These are phyloP conservation scores for Vitellaria paradoxa DNA, from an alignment of 179 eudicot species.

Conservation along the genomic window DNA sequence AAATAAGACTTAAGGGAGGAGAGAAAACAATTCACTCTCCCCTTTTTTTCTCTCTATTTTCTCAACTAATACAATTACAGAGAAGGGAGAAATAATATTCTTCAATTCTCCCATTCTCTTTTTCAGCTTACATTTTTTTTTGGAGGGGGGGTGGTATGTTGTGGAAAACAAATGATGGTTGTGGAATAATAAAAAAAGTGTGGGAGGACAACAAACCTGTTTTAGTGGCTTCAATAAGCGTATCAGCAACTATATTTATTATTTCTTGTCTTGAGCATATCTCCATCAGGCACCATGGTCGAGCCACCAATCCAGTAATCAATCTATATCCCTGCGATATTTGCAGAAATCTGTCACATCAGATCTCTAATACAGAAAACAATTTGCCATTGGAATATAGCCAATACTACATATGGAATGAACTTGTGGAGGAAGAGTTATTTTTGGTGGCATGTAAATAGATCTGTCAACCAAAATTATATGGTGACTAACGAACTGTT, in stretches of 20 bases:
- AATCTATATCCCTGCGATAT: slow-evolving; percentile 71
- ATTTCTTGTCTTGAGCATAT: slow-evolving; percentile 81
- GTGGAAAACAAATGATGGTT: background rate
- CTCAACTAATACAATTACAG: too few species aligned
- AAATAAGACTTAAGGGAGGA: too few species aligned
- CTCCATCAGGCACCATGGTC: slow-evolving; percentile 89
- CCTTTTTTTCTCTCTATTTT: too few species aligned
- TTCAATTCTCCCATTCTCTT: too few species aligned
- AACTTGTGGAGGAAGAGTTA: background rate
- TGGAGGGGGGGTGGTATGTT: background rate
- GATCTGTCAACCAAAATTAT: background rate
- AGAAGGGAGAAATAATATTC: too few species aligned
- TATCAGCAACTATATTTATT: slow-evolving; percentile 58
- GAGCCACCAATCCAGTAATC: slow-evolving; percentile 64
- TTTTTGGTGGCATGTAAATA: background rate
- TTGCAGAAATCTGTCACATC: slow-evolving; percentile 7
- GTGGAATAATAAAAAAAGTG: slow-evolving; percentile 1
- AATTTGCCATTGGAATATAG: background rate
- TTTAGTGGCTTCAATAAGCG: slow-evolving; percentile 67
- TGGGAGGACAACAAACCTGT: slow-evolving; percentile 40
- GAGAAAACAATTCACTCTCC: too few species aligned
- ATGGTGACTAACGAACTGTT: background rate
- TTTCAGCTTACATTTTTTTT: too few species aligned
- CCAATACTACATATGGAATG: background rate
- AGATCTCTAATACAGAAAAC: slow-evolving; percentile 6